Evolutionary conservation across 2,329 filamentous ascomycete species (phyloP), one percentile per base, ranked within the genome.

Genomic region (Diaporthe capsici): DNA sequence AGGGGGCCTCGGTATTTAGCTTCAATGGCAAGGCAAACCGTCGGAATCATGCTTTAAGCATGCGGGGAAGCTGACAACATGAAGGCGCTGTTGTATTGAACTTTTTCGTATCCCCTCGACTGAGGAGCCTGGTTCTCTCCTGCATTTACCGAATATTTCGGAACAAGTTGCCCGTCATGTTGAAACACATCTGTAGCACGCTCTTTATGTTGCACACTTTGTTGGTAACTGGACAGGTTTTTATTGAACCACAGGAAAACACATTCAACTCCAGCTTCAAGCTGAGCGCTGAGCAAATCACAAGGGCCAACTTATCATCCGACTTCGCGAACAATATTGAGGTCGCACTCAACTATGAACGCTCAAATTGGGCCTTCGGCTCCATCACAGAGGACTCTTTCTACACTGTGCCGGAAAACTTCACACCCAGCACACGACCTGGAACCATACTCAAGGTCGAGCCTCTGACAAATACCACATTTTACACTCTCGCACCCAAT

Each of bases 401-500:
- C 79, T 88, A 87, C 79, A 79, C 81, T 2, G 82, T 84, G 22
- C 81, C 79, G 1, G 57, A 67, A 34, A 78, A 75, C 73, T 73
- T 75, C 39, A 75, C 79, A 6, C 72, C 49, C 28, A n/a, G 60
- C 15, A 60, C 60, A 10, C 22, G 58, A 37, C 81, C 84, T 4
- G 87, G 87, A 6, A 78, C 80, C 1, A 76, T 88, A 13, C 79
- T 88, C 34, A 85, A 84, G 72, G 78, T 86, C 25, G 84, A 88
- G 76, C 70, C 81, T 9, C 75, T 80, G 76, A 87, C 86, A 7
- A 82, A 86, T 76, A 81, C 82, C 0, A 78, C 80, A 0, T 73
- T 78, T 4, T 88, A 85, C 79, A 84, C 84, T 1, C 74, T 88
- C 3, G 83, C 88, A 0, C 82, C 86, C 0, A 80, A 79, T n/a